Evolutionary conservation across 352 stramenopile genomes (phyloP).

Genomic region (Plasmopara muralis): DNA sequence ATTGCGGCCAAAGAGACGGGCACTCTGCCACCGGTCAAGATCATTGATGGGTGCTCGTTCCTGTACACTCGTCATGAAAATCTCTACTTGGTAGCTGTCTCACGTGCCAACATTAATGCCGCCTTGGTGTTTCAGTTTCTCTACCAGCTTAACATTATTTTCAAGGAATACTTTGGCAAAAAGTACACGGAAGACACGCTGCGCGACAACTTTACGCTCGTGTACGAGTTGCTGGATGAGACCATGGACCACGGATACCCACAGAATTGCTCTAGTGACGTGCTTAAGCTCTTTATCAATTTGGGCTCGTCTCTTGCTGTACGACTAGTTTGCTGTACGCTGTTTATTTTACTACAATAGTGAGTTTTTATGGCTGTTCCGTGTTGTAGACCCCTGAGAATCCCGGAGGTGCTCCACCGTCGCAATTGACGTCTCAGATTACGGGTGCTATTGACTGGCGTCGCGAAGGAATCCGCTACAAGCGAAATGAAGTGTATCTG

Average conservation of each 20-base stretch:
- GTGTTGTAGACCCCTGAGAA: conserved; percentile 83
- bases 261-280: conserved; percentile 97
- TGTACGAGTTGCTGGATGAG: conserved; percentile 99
- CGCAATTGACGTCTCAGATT: conserved; percentile 76
- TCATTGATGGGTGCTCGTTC: conserved; percentile 97
- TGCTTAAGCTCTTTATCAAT: conserved; percentile 98
- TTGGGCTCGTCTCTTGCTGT: conserved; percentile 75
- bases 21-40: conserved; percentile 91
- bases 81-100: conserved; percentile 97
- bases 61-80: conserved; percentile 96
- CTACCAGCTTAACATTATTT: conserved; percentile 94
- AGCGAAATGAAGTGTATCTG: conserved; percentile 98
- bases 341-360: neutral
- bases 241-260: conserved; percentile 99
- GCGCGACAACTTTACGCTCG: conserved; percentile 97
- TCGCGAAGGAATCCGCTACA: conserved; percentile 95
- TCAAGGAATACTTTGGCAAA: conserved; percentile 96
- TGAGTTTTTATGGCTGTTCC: conserved; percentile 1
- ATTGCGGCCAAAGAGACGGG: conserved; percentile 96
- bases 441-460: conserved; percentile 88
- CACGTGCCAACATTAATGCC: conserved; percentile 95
- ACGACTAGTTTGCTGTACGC: neutral
- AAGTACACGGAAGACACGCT: conserved; percentile 97
- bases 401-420: conserved; percentile 86
- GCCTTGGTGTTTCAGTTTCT: conserved; percentile 95